phyloP scores from a whole-genome alignment of 805 yeast genomes.

The Starmera amethionina region DNA sequence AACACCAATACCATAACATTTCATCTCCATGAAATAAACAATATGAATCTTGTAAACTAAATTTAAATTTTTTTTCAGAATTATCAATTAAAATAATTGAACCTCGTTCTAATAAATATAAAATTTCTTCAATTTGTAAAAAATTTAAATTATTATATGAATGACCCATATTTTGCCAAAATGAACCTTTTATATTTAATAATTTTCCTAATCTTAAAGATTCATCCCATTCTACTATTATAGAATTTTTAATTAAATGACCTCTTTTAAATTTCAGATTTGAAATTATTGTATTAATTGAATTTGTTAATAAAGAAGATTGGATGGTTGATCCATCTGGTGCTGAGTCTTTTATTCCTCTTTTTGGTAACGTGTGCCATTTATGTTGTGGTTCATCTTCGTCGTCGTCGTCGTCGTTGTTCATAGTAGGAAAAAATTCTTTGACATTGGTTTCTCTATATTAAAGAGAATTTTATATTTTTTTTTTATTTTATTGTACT shows the following conservation, averaged over 20 bases:
- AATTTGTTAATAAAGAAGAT: constrained; percentile 32
- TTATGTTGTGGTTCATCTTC: no score
- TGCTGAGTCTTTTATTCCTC: constrained; percentile 82
- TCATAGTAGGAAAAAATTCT: no score
- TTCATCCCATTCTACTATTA: constrained; percentile 40
- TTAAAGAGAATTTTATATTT: no score
- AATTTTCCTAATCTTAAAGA: constrained; percentile 26
- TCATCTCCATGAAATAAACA: constrained; percentile 32
- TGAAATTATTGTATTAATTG: constrained; percentile 62
- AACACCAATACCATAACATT: constrained; percentile 53
- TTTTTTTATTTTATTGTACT: no score
- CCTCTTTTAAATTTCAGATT: constrained; percentile 50
- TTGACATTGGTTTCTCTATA: no score
- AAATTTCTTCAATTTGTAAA: constrained; percentile 43
- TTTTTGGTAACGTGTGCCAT: constrained; percentile 34
- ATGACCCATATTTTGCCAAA: constrained; percentile 61
- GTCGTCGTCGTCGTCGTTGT: no score
- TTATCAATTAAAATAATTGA: constrained; percentile 24
- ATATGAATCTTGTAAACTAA: constrained; percentile 25
- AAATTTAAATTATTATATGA: no score
- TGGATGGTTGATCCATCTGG: constrained; percentile 67
- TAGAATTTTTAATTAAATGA: constrained; percentile 33
- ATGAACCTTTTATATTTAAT: constrained; percentile 57
- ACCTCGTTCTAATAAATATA: constrained; percentile 80
- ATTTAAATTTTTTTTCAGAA: no score